A percentile compares a stretch with the other conserved stretches of the same genome.
These are phyloP conservation scores for Coniochaeta sp. DNA, from an alignment of 2,329 filamentous ascomycete species.

Conservation along the genomic window DNA sequence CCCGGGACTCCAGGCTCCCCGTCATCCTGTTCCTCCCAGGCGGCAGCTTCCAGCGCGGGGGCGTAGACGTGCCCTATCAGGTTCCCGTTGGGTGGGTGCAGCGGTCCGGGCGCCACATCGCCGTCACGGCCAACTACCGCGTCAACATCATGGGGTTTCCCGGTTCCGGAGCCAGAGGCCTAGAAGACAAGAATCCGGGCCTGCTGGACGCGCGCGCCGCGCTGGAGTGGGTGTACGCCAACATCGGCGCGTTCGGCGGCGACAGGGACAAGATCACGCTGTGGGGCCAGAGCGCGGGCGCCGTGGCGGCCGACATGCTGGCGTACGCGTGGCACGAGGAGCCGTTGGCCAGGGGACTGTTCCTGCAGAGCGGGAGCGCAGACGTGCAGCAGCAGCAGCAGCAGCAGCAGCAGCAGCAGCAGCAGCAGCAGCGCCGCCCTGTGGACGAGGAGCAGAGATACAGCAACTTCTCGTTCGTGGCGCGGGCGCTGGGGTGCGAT, in stretches of 20 bases:
- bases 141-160: constrained; percentile 27
- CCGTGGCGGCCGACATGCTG: constrained; percentile 30
- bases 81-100: constrained; percentile 34
- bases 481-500: constrained; percentile 24
- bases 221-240: constrained; percentile 40
- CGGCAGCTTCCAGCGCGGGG: constrained; percentile 35
- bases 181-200: constrained; percentile 33
- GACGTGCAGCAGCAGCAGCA: no score
- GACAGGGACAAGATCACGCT: constrained; percentile 32
- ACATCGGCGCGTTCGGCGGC: constrained; percentile 41
- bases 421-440: no score
- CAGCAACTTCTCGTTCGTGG: constrained; percentile 27
- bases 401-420: no score
- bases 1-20: constrained; percentile 18
- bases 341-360: constrained; percentile 33
- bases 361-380: constrained; percentile 32
- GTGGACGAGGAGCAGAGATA: constrained; percentile 18
- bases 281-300: constrained; percentile 40
- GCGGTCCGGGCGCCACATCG: constrained; percentile 28
- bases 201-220: constrained; percentile 41
- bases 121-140: constrained; percentile 32
- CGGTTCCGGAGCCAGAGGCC: constrained; percentile 15
- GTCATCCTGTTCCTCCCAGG: constrained; percentile 41
- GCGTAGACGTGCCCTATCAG: constrained; percentile 35
- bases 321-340: constrained; percentile 36